Conservation (phyloP, 306 rosid species). For the Abrus precatorius region DNA sequence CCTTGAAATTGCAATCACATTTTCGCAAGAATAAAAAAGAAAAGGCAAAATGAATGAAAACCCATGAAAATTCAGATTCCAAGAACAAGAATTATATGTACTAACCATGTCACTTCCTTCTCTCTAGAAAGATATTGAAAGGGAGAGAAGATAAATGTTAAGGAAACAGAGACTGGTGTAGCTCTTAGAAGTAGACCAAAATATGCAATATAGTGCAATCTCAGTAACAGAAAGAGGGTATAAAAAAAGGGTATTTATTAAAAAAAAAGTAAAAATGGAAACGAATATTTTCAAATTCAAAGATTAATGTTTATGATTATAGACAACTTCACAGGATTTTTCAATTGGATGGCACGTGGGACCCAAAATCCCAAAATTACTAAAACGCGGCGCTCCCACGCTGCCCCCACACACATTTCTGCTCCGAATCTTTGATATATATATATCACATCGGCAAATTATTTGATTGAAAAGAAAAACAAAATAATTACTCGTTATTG, state of each 20-base stretch:
- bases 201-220: constrained; percentile 3
- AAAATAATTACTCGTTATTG: background rate
- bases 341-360: constrained; percentile 38
- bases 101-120: constrained; percentile 56
- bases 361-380: constrained; percentile 2
- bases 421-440: background rate
- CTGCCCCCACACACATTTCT: background rate
- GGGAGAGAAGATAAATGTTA: background rate
- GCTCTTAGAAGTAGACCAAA: constrained; percentile 8
- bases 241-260: background rate
- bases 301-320: constrained; percentile 7
- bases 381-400: background rate
- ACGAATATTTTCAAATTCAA: constrained; percentile 26
- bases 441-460: too few relatives aligned
- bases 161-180: background rate
- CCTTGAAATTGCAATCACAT: constrained; percentile 32
- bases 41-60: background rate
- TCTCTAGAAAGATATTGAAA: constrained; percentile 22
- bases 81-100: background rate
- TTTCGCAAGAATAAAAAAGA: background rate
- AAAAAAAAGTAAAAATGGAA: constrained; percentile 29
- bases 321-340: background rate
- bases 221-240: background rate
- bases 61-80: background rate
- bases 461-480: background rate